phyloP scores from a whole-genome alignment of 202 grass and related monocot species.

The Hordeum pubiflorum region DNA sequence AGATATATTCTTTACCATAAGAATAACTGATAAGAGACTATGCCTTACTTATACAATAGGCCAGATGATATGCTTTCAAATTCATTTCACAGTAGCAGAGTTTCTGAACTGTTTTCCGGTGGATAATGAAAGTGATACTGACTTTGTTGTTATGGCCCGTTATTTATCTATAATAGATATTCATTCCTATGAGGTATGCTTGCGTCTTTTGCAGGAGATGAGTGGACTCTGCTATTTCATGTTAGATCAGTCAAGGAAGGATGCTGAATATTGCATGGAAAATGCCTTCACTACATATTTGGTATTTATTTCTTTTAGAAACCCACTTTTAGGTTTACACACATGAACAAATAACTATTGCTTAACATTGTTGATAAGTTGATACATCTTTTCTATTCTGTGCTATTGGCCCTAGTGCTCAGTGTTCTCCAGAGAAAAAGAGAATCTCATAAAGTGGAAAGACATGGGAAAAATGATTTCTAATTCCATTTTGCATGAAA shows the following conservation, averaged over 20 bases:
- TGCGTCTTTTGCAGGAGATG: slow-evolving; percentile 71
- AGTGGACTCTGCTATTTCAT: slow-evolving; percentile 93
- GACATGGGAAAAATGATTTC: background rate
- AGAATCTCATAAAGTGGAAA: background rate
- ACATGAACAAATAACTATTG: slow-evolving; percentile 1
- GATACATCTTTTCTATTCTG: background rate
- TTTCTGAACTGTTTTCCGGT: slow-evolving; percentile 7
- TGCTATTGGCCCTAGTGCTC: background rate
- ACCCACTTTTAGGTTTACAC: slow-evolving; percentile 17
- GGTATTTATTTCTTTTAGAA: slow-evolving; percentile 50
- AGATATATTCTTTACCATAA: slow-evolving; percentile 6
- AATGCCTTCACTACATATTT: slow-evolving; percentile 89
- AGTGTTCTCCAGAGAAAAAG: background rate
- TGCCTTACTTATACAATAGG: background rate
- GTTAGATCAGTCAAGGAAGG: slow-evolving; percentile 98
- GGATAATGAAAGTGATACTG: slow-evolving; percentile 11
- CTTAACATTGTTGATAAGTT: background rate
- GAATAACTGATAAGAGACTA: background rate
- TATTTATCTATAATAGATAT: slow-evolving; percentile 8
- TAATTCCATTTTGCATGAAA: background rate
- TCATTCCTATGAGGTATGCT: background rate
- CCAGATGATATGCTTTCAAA: background rate
- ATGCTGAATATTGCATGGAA: slow-evolving; percentile 94
- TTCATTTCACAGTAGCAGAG: background rate
- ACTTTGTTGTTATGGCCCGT: background rate